Percentiles rank a stretch among this genome's conserved stretches.
Evolutionary conservation across 2,329 filamentous ascomycete genomes (phyloP).

Genomic region (Pseudocercospora macadamiae): DNA sequence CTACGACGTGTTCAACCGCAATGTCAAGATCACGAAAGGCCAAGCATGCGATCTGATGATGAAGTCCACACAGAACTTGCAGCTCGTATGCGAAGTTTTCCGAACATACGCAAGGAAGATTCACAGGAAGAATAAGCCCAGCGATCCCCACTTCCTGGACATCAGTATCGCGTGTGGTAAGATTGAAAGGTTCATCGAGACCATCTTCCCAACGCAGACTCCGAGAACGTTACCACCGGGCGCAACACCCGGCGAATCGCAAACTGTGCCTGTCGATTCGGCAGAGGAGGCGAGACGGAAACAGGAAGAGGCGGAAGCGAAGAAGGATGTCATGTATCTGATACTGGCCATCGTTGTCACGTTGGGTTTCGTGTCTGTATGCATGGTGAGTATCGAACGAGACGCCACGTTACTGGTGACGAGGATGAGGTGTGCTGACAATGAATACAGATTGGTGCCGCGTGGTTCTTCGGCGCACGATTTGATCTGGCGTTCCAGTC

Average conservation of each 20-base stretch:
- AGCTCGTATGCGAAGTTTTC: constrained; percentile 80
- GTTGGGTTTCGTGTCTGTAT: constrained; percentile 69
- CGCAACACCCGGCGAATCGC: constrained; percentile 40
- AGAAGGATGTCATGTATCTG: constrained; percentile 64
- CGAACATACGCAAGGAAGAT: constrained; percentile 76
- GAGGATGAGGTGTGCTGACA: constrained; percentile 11
- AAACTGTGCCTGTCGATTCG: constrained; percentile 44
- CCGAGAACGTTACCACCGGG: constrained; percentile 54
- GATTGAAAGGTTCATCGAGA: constrained; percentile 96
- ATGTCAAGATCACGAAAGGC: constrained; percentile 96
- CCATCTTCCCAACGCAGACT: constrained; percentile 83
- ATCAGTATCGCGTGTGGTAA: constrained; percentile 91
- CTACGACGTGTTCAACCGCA: constrained; percentile 78
- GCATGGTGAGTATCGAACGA: constrained; percentile 71
- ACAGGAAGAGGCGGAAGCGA: constrained; percentile 56
- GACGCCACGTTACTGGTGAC: neutral
- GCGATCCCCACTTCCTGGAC: constrained; percentile 87
- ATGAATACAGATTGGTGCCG: constrained; percentile 66
- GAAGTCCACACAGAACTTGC: constrained; percentile 88
- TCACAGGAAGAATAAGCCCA: constrained; percentile 89
- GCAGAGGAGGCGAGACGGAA: constrained; percentile 61
- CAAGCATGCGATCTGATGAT: constrained; percentile 90
- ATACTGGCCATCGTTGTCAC: constrained; percentile 67
- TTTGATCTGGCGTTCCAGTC: constrained; percentile 72
- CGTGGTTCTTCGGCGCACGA: constrained; percentile 78